phyloP scores from a whole-genome alignment of 257 asterid species.

The Verbena officinalis region DNA sequence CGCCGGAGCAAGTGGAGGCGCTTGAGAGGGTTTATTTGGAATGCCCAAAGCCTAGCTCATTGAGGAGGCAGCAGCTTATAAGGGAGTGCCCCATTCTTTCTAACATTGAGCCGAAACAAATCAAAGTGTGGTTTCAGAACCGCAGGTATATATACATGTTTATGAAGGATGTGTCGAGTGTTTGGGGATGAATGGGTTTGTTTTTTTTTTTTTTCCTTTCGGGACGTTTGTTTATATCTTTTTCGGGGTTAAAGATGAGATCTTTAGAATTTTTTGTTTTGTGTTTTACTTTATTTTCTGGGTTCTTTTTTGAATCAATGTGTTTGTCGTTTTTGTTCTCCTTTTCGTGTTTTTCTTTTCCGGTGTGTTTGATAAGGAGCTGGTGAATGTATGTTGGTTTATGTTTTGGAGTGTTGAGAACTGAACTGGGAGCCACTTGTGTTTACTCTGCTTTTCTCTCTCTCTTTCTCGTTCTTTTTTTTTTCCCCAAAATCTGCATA shows the following conservation, averaged over 20 bases:
- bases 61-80: constrained; percentile 93
- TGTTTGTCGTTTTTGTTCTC: not conserved
- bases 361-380: constrained; percentile 7
- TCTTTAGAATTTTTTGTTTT: constrained; percentile 12
- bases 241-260: not conserved
- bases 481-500: not conserved
- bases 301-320: constrained; percentile 13
- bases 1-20: constrained; percentile 98
- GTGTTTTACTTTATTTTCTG: not conserved
- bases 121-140: constrained; percentile 99
- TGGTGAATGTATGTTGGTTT: constrained; percentile 22
- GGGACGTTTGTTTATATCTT: not conserved
- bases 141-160: constrained; percentile 55
- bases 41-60: constrained; percentile 92
- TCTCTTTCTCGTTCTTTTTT: not conserved
- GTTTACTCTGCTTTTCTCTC: too few species aligned
- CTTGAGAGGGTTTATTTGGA: constrained; percentile 89
- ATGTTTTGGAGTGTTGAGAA: not conserved
- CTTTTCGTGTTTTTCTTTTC: not conserved
- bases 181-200: constrained; percentile 10
- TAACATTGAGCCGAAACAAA: constrained; percentile 95
- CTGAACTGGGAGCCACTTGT: too few species aligned
- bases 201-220: not conserved
- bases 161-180: not conserved
- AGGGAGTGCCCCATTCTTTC: constrained; percentile 83